phyloP scores from a whole-genome alignment of 1,139 yeast species.

The Geotrichum candidum region DNA sequence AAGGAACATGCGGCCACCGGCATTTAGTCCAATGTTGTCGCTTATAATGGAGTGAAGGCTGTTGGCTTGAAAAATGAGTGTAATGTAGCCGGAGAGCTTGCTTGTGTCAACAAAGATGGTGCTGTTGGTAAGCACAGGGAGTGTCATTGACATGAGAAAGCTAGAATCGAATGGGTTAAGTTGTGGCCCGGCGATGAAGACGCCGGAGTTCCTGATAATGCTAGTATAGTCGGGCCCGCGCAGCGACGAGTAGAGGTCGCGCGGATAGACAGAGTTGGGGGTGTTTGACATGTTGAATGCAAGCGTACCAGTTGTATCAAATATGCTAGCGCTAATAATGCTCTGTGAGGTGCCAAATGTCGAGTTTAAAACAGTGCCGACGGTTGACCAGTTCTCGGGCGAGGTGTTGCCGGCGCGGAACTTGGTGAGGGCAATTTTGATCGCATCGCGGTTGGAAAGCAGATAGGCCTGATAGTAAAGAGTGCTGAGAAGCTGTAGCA shows the following conservation, averaged over 20 bases:
- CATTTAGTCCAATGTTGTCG: slow-evolving; percentile 42
- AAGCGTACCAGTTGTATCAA: slow-evolving; percentile 46
- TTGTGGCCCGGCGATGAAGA: slow-evolving; percentile 17
- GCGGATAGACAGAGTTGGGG: not conserved
- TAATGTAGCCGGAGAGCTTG: slow-evolving; percentile 62
- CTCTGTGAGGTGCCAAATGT: slow-evolving; percentile 34
- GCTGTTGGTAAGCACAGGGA: slow-evolving; percentile 68
- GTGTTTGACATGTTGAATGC: slow-evolving; percentile 38
- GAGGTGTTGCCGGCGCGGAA: slow-evolving; percentile 69
- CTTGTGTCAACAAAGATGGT: slow-evolving; percentile 60
- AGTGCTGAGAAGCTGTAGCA: slow-evolving; percentile 58
- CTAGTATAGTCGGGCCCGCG: not conserved
- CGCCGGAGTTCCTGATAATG: slow-evolving; percentile 20
- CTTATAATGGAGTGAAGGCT: slow-evolving; percentile 47
- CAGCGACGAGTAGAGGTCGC: slow-evolving; percentile 1
- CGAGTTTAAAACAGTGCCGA: slow-evolving; percentile 49
- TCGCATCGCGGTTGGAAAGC: slow-evolving; percentile 55
- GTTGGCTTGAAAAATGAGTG: slow-evolving; percentile 58
- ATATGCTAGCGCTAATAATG: slow-evolving; percentile 61
- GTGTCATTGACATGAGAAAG: slow-evolving; percentile 50
- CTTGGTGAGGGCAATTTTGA: slow-evolving; percentile 55
- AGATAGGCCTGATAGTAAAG: slow-evolving; percentile 66
- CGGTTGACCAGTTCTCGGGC: slow-evolving; percentile 42
- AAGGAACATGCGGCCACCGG: slow-evolving; percentile 40
- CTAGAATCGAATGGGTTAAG: slow-evolving; percentile 11